phyloP scores from a whole-genome alignment of 116 monocot genomes.

The Cymodocea nodosa region DNA sequence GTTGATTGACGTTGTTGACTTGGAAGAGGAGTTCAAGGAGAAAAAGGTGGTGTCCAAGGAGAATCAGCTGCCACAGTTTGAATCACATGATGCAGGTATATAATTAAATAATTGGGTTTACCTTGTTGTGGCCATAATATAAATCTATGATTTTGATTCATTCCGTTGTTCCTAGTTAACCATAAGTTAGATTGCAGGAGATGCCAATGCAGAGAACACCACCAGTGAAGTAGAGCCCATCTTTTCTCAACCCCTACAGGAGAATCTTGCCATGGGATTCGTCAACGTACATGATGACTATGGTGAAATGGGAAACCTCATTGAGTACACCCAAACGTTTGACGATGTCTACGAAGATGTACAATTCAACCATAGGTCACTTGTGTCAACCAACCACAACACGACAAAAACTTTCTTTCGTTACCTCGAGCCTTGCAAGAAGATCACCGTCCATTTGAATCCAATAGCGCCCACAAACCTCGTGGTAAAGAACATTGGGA shows the following conservation, averaged over 20 bases:
- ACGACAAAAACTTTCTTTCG: conserved; percentile 55
- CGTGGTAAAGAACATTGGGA: conserved; percentile 11
- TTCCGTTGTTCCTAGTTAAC: conserved; percentile 17
- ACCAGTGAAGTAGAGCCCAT: conserved; percentile 27
- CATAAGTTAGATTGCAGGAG: conserved; percentile 68
- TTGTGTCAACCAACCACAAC: conserved; percentile 23
- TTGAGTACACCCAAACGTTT: background rate
- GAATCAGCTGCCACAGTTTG: conserved; percentile 3
- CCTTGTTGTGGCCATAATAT: too few species aligned
- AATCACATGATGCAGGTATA: background rate
- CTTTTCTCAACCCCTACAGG: conserved; percentile 57
- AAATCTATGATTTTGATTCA: too few species aligned
- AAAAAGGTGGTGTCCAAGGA: conserved; percentile 21
- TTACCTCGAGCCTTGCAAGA: conserved; percentile 49
- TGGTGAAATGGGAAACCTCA: background rate
- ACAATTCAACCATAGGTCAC: conserved; percentile 34
- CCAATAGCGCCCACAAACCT: conserved; percentile 7
- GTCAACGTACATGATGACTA: conserved; percentile 21
- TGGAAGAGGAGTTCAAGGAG: conserved; percentile 67
- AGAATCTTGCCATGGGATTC: conserved; percentile 40
- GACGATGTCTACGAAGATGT: conserved; percentile 32
- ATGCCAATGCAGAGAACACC: conserved; percentile 14
- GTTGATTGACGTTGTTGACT: conserved; percentile 52
- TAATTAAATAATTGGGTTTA: too few species aligned
- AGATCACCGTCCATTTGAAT: conserved; percentile 58